Conservation (phyloP, 495 filamentous ascomycete genomes). For the Parmelia sp. region DNA sequence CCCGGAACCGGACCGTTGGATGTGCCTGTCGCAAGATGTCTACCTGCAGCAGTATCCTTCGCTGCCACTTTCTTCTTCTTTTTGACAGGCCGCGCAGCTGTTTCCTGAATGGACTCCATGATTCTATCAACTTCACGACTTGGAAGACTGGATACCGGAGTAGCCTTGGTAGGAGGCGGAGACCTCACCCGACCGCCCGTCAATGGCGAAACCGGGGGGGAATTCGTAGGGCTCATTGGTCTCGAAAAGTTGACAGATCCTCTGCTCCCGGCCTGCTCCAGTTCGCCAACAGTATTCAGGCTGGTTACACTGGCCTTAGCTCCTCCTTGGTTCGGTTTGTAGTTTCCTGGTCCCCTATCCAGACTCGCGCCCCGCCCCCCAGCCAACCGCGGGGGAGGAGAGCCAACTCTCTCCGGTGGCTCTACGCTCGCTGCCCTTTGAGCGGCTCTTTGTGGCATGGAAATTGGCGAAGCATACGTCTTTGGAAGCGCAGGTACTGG, state of each 20-base stretch:
- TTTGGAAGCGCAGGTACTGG: slow-evolving; percentile 69
- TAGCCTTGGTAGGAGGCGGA: slow-evolving; percentile 25
- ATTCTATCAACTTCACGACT: slow-evolving; percentile 32
- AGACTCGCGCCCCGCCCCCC: slow-evolving; percentile 40
- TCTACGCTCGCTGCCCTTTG: slow-evolving; percentile 52
- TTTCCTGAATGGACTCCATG: slow-evolving; percentile 38
- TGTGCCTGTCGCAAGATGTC: slow-evolving; percentile 36
- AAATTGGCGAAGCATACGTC: slow-evolving; percentile 32
- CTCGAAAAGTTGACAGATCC: slow-evolving; percentile 84
- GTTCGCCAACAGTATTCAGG: slow-evolving; percentile 18
- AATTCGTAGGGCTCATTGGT: slow-evolving; percentile 53
- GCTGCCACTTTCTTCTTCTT: slow-evolving; percentile 46
- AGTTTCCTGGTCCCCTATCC: slow-evolving; percentile 35
- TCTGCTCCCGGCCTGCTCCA: slow-evolving; percentile 47
- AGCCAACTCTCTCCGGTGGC: slow-evolving; percentile 43
- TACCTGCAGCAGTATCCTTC: slow-evolving; percentile 39
- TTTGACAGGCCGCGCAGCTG: slow-evolving; percentile 45
- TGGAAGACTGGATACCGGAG: slow-evolving; percentile 20
- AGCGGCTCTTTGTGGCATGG: slow-evolving; percentile 27
- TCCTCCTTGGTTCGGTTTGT: slow-evolving; percentile 17
- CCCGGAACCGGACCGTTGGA: slow-evolving; percentile 33
- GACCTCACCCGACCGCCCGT: slow-evolving; percentile 35
- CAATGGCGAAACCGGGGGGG: slow-evolving; percentile 31
- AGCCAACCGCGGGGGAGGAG: slow-evolving; percentile 38
- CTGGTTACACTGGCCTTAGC: slow-evolving; percentile 7